Base-by-base conservation (phyloP, 202 grass and related monocot genomes). In the Dendrocalamus latiflorus region DNA sequence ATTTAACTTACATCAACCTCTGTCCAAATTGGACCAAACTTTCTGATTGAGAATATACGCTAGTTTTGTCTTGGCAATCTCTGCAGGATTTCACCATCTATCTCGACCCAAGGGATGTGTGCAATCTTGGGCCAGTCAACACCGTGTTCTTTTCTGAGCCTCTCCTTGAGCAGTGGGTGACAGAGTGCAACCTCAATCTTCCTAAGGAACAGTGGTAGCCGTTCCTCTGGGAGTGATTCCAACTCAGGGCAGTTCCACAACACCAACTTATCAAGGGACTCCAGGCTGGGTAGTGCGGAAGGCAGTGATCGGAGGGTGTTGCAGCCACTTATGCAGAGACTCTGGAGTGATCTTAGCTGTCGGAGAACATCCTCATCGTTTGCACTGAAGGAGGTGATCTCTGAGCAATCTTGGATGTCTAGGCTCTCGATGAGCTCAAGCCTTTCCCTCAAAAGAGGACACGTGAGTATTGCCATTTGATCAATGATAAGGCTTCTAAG, bases 201-300 rank as follows among this genome's bases (percentile, higher is more conserved):
- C 44, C 49, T 85, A 24, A 93, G 74, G 12, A 78, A 88, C 21
- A 78, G 26, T 21, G 88, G 85, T 26, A 88, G 54, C 3, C 77
- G 66, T 26, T 85, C 83, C 60, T 85, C 77, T 58, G 73, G 68
- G 25, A 93, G 41, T 34, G 77, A 85, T 68, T 79, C 41, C 66
- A 90, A 81, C 54, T 55, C 51, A 28, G 84, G 77, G 75, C 88
- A 93, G 28, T 89, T 87, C 65, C 81, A 90, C 22, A 85, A 18
- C 11, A 90, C 69, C 61, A 90, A 64, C 58, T 90, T 83, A 41
- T 83, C 45, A 26, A 88, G 81, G 34, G 70, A 77, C 24, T 50
- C 38, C 6, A 91, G 18, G 15, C 69, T 70, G 2, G 55, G 42
- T 45, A 91, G 59, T 30, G 72, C 36, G 47, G 69, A 64, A 78